Evolutionary conservation across 208 protist species (phyloP), one percentile per base, ranked within the genome.

Genomic region (Angomonas ambiguus): DNA sequence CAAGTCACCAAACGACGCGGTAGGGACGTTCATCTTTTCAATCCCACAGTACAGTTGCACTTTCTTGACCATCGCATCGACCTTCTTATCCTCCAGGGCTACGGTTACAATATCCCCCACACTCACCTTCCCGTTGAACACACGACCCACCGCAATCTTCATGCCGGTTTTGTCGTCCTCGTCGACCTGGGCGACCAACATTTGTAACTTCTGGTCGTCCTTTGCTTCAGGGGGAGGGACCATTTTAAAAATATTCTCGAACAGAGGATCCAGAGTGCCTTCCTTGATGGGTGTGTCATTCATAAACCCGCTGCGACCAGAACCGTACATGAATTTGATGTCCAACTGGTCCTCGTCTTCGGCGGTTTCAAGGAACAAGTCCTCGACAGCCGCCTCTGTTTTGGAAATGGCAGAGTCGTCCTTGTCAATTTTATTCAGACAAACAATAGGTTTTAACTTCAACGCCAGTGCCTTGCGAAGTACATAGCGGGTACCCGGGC

Each of bases 341-440:
- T 97, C 91, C 1, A 99, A 79, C 82, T 99, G 97, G 24, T 80
- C 83, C 33, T 99, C 97, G 57, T 90, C 88, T 20, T 96, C 89
- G 20, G 91, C 96, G 6, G 97, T 88, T 42, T 94, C 87, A 8
- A 97, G 80, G 60, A 99, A 99, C 6, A 99, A 82, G 64, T 99
- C 97, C 62, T 98, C 95, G 8, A 99, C 74, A 31, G 97, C 93
- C 67, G 92, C 81, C 60, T 97, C 94, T 1, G 97, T 97, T 70
- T 95, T 88, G 27, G 75, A 80, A 68, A 98, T 95, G 62, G 83
- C 74, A 20, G 83, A 74, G 57, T 93, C 89, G 35, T 97, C 92
- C 72, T 95, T 93, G 78, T 98, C 97, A 63, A 98, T 96, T 71
- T 99, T 99, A 77, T 99, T 99, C 27, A 99, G 63, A 33, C 98